phyloP scores from a whole-genome alignment of 2,329 filamentous ascomycete species.

The Claviceps fusiformis region DNA sequence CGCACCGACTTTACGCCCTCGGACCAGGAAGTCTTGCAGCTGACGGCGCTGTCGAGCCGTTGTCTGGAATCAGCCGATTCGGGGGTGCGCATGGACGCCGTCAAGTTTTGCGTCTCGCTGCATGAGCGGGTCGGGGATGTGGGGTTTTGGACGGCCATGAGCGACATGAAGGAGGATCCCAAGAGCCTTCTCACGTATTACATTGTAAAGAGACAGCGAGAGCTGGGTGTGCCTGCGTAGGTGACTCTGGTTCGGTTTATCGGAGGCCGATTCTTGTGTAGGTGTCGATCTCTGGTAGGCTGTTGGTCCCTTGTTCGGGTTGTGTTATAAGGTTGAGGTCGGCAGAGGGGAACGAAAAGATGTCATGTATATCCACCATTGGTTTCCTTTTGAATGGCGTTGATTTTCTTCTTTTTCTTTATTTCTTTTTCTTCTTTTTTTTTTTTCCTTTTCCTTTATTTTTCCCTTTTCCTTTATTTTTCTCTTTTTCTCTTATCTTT shows the following conservation, averaged over 20 bases:
- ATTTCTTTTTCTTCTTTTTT: neutral
- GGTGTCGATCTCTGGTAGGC: no score
- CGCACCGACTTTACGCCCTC: constrained; percentile 33
- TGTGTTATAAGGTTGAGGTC: neutral
- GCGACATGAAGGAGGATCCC: constrained; percentile 53
- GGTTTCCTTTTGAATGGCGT: no score
- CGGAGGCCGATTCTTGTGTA: no score
- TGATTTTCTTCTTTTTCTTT: no score
- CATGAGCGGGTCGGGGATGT: constrained; percentile 48
- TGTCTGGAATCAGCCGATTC: constrained; percentile 49
- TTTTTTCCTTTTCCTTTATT: neutral
- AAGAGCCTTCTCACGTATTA: constrained; percentile 72
- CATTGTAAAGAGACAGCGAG: constrained; percentile 56
- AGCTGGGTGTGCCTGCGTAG: constrained; percentile 18
- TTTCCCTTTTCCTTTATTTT: neutral
- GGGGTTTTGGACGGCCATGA: constrained; percentile 55
- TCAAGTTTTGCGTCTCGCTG: constrained; percentile 62
- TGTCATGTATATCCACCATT: neutral
- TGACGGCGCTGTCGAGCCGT: constrained; percentile 37
- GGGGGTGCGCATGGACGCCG: constrained; percentile 59
- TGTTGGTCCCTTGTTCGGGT: no score
- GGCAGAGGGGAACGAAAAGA: neutral
- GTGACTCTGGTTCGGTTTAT: no score
- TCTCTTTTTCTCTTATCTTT: no score
- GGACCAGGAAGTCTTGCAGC: constrained; percentile 35